phyloP scores from a whole-genome alignment of 2,329 filamentous ascomycete species.

The Byssothecium circinans region DNA sequence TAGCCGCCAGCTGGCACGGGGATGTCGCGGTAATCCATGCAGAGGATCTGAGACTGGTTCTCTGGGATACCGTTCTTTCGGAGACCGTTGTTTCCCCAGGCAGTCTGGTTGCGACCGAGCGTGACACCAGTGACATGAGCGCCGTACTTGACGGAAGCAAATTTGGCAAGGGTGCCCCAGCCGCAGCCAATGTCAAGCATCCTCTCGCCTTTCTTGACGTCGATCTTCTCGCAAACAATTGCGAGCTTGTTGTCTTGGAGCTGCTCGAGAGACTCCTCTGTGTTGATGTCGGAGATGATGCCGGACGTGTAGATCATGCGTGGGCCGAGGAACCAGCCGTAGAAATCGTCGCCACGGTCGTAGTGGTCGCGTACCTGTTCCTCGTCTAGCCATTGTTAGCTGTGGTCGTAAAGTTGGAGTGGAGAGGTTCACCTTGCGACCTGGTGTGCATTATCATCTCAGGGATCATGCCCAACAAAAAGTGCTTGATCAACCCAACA shows the following conservation, averaged over 20 bases:
- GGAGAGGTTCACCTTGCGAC: slow-evolving; percentile 68
- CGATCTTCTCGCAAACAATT: slow-evolving; percentile 94
- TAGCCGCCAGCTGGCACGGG: slow-evolving; percentile 76
- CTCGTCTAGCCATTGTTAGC: slow-evolving; percentile 67
- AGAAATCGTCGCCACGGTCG: slow-evolving; percentile 97
- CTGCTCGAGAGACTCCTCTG: slow-evolving; percentile 89
- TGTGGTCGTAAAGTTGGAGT: neutral
- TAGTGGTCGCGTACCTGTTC: slow-evolving; percentile 98
- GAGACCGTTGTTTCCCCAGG: slow-evolving; percentile 91
- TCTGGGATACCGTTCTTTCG: slow-evolving; percentile 80
- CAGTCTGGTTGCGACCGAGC: slow-evolving; percentile 92
- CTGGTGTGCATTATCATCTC: slow-evolving; percentile 92
- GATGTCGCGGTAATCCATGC: slow-evolving; percentile 97
- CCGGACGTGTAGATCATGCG: slow-evolving; percentile 99
- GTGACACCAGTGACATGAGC: slow-evolving; percentile 86
- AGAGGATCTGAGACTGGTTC: slow-evolving; percentile 87
- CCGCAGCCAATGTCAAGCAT: slow-evolving; percentile 96
- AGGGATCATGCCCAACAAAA: slow-evolving; percentile 83
- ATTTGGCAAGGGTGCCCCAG: slow-evolving; percentile 95
- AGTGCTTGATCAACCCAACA: slow-evolving; percentile 79
- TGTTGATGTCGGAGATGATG: slow-evolving; percentile 82
- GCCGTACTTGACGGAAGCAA: slow-evolving; percentile 89
- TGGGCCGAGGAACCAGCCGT: slow-evolving; percentile 96
- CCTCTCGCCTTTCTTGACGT: slow-evolving; percentile 74
- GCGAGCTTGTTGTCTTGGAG: slow-evolving; percentile 97